Evolutionary conservation across 352 stramenopile species (phyloP).

Genomic region (Phytophthora europaea): DNA sequence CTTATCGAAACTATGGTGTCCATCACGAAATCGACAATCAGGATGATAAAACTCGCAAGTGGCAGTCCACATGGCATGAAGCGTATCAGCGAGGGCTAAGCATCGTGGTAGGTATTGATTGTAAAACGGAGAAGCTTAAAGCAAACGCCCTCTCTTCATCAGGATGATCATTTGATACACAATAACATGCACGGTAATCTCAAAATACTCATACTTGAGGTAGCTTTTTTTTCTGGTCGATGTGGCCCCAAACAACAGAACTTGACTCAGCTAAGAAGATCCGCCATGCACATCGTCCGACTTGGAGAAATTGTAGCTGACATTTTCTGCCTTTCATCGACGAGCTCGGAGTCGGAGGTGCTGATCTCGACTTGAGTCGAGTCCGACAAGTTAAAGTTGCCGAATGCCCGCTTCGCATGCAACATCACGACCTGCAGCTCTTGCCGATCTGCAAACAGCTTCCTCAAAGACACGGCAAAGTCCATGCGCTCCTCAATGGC

Average conservation of each 20-base stretch:
- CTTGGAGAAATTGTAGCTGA: neutral
- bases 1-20: no score
- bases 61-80: no score
- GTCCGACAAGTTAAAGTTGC: neutral
- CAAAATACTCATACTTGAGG: neutral
- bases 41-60: no score
- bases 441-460: neutral
- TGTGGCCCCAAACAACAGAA: no score
- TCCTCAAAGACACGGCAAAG: neutral
- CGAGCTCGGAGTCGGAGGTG: neutral
- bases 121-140: no score
- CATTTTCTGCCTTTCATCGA: neutral
- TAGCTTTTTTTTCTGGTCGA: no score
- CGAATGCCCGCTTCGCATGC: neutral
- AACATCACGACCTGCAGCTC: neutral
- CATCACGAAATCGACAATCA: no score
- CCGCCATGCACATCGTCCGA: neutral
- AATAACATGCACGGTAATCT: no score
- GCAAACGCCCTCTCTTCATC: no score
- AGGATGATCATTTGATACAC: no score
- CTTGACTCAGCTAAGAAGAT: neutral
- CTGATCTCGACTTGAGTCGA: neutral
- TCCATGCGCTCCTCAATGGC: neutral
- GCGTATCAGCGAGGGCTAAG: no score
- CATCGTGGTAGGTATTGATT: no score